phyloP scores from a whole-genome alignment of 2,329 filamentous ascomycete species.

The Pseudogymnoascus sp. region DNA sequence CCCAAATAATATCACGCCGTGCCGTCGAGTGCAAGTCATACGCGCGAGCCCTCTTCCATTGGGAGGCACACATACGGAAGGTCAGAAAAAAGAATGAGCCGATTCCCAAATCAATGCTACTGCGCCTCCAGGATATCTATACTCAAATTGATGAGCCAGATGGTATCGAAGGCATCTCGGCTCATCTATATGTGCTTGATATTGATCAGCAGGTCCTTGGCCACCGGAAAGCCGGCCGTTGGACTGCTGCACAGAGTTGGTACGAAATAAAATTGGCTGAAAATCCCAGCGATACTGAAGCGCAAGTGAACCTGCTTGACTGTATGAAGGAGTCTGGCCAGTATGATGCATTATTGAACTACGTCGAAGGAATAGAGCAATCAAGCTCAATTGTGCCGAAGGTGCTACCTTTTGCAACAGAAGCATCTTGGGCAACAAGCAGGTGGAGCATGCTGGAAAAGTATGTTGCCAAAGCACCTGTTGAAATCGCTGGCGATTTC shows the following conservation, averaged over 20 bases:
- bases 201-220: constrained; percentile 90
- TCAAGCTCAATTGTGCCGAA: constrained; percentile 42
- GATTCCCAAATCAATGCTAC: constrained; percentile 48
- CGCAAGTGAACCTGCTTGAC: constrained; percentile 74
- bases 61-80: constrained; percentile 79
- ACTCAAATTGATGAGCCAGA: constrained; percentile 97
- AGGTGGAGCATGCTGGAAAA: constrained; percentile 69
- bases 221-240: constrained; percentile 85
- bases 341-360: constrained; percentile 79
- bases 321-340: constrained; percentile 95
- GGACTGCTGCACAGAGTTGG: constrained; percentile 95
- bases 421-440: constrained; percentile 84
- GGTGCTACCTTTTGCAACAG: constrained; percentile 75
- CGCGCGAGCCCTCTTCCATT: constrained; percentile 83
- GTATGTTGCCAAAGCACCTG: constrained; percentile 48
- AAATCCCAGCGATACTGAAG: constrained; percentile 65
- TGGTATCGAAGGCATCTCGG: constrained; percentile 87
- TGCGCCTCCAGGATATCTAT: constrained; percentile 86
- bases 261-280: constrained; percentile 85
- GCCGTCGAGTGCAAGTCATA: constrained; percentile 94
- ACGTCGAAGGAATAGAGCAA: constrained; percentile 67
- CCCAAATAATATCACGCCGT: constrained; percentile 67
- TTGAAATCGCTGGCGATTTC: constrained; percentile 54
- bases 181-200: constrained; percentile 76
- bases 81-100: constrained; percentile 28